A percentile compares a stretch with the other conserved stretches of the same genome.
Conservation (phyloP, 495 filamentous ascomycete species). For the Aspergillus leporis region DNA sequence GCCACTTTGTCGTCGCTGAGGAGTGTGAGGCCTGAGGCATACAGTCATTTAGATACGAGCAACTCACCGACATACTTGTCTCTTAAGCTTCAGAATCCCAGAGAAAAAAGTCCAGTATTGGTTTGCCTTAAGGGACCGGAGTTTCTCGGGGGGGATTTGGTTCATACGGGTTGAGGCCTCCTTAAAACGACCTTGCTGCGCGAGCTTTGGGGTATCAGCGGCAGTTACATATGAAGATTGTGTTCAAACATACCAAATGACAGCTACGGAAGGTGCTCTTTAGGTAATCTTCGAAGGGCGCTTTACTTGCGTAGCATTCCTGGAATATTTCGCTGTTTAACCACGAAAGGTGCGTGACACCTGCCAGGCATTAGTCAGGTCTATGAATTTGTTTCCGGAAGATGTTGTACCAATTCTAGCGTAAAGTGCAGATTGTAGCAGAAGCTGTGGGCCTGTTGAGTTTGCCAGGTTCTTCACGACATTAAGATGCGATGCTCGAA, state of each 20-base stretch:
- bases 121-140: conserved; percentile 74
- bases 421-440: conserved; percentile 71
- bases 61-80: conserved; percentile 63
- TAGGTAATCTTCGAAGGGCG: conserved; percentile 76
- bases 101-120: conserved; percentile 79
- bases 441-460: conserved; percentile 70
- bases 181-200: conserved; percentile 68
- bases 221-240: neutral
- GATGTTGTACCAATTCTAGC: conserved; percentile 66
- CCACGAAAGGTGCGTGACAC: conserved; percentile 61
- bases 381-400: neutral
- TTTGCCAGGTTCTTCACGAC: conserved; percentile 71
- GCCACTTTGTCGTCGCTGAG: conserved; percentile 64
- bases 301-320: conserved; percentile 63
- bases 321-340: conserved; percentile 75
- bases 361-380: conserved; percentile 35
- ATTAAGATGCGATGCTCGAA: conserved; percentile 79
- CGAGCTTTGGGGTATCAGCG: conserved; percentile 41
- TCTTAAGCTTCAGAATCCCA: conserved; percentile 68
- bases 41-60: neutral
- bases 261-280: conserved; percentile 61
- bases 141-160: conserved; percentile 60
- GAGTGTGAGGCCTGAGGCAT: conserved; percentile 22
- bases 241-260: conserved; percentile 49
- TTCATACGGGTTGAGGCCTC: conserved; percentile 69